Conservation (phyloP, 345 rosid genomes). For the Hevea brasiliensis region DNA sequence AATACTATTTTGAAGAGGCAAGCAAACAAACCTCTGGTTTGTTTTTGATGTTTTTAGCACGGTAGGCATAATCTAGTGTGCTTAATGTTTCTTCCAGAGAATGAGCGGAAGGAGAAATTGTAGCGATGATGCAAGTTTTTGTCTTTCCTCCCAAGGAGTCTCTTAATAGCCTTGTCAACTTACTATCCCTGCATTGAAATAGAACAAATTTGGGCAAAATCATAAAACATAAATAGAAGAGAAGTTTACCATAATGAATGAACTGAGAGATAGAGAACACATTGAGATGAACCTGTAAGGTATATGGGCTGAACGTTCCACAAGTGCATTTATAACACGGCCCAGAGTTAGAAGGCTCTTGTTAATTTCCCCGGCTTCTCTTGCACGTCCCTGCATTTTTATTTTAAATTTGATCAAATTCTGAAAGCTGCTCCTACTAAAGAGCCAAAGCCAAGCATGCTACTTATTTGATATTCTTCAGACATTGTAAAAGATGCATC, state of each 20-base stretch:
- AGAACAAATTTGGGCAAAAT: background rate
- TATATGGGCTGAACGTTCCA: conserved; percentile 92
- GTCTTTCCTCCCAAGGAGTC: conserved; percentile 97
- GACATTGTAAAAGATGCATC: background rate
- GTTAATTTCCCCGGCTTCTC: conserved; percentile 98
- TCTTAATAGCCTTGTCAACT: conserved; percentile 88
- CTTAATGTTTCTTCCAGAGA: conserved; percentile 89
- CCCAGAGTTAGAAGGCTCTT: conserved; percentile 95
- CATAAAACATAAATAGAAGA: background rate
- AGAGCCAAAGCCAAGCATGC: background rate
- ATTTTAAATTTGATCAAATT: conserved; percentile 13
- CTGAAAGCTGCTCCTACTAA: background rate
- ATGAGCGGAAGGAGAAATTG: conserved; percentile 86
- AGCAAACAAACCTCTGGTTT: conserved; percentile 76
- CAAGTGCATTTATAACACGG: conserved; percentile 95
- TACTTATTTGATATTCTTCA: background rate
- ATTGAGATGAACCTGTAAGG: conserved; percentile 67
- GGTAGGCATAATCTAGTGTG: conserved; percentile 88
- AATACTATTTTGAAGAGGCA: background rate
- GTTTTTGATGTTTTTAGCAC: conserved; percentile 91
- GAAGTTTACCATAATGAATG: background rate
- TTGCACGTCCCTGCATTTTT: conserved; percentile 73
- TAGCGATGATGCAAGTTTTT: conserved; percentile 93
- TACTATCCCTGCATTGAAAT: conserved; percentile 67
- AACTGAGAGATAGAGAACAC: background rate